phyloP scores from a whole-genome alignment of 2,329 filamentous ascomycete species.

The Pseudofabraea citricarpa region DNA sequence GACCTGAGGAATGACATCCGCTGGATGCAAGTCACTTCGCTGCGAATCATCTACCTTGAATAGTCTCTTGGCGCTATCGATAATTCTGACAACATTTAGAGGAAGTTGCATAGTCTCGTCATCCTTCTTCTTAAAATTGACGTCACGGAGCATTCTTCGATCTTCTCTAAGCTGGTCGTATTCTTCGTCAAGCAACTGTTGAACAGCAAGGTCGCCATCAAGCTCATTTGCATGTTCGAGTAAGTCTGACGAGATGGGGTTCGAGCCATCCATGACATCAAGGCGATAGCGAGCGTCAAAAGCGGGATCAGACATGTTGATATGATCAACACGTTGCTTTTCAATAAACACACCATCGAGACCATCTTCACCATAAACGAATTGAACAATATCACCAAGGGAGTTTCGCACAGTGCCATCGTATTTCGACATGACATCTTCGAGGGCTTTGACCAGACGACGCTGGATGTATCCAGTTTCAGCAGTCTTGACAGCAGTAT shows the following conservation, averaged over 20 bases:
- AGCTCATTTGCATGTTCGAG: conserved; percentile 86
- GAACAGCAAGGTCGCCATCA: conserved; percentile 79
- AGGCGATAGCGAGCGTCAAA: conserved; percentile 82
- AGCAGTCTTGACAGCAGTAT: conserved; percentile 98
- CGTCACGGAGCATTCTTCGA: conserved; percentile 66
- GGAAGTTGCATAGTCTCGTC: conserved; percentile 87
- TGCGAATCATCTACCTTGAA: conserved; percentile 85
- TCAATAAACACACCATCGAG: conserved; percentile 92
- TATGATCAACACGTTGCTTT: conserved; percentile 82
- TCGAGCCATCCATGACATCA: conserved; percentile 70
- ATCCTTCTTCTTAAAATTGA: conserved; percentile 64
- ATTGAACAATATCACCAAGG: conserved; percentile 92
- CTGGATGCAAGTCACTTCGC: conserved; percentile 84
- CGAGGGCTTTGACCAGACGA: conserved; percentile 94
- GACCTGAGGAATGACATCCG: conserved; percentile 79
- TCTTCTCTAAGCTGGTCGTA: conserved; percentile 75
- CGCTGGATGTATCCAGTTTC: conserved; percentile 99
- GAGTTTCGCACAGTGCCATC: conserved; percentile 97
- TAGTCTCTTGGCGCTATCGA: conserved; percentile 82
- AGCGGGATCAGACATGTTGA: conserved; percentile 70
- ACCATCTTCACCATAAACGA: conserved; percentile 96
- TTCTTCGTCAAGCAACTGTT: conserved; percentile 82
- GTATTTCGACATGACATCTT: conserved; percentile 97
- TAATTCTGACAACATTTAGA: conserved; percentile 85
- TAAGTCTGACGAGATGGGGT: conserved; percentile 59